Conservation (phyloP, 2,329 filamentous ascomycete species). For the Arthroderma sp. region DNA sequence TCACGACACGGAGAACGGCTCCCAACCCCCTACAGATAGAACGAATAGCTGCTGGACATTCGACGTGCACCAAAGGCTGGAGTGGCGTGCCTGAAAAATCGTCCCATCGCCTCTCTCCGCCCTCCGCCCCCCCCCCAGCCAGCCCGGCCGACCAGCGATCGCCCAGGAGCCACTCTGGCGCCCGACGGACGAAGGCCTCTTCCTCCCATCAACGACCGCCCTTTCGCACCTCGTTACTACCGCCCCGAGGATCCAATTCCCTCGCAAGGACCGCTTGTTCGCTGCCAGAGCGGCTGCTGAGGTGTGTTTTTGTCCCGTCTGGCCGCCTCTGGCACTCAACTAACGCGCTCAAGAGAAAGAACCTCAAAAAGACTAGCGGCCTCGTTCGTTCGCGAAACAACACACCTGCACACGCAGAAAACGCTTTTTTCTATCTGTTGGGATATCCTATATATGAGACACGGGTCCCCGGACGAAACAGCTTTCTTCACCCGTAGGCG, state of each 20-base stretch:
- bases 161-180: constrained; percentile 5
- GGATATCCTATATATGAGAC: background rate
- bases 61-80: background rate
- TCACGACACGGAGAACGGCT: background rate
- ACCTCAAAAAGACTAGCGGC: background rate
- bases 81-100: background rate
- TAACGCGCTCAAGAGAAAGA: background rate
- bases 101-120: background rate
- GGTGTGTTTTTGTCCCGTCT: background rate
- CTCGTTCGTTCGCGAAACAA: background rate
- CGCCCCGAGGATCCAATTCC: background rate
- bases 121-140: constrained; percentile 4
- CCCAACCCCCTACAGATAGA: background rate
- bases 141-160: constrained; percentile 4
- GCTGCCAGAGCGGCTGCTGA: background rate
- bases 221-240: background rate
- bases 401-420: background rate
- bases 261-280: background rate
- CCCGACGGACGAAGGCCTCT: background rate
- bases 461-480: background rate
- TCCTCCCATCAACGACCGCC: background rate
- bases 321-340: background rate
- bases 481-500: background rate
- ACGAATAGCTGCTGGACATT: background rate
- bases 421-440: background rate